Evolutionary conservation across 306 rosid genomes (phyloP).

Genomic region (Acacia acuminata): DNA sequence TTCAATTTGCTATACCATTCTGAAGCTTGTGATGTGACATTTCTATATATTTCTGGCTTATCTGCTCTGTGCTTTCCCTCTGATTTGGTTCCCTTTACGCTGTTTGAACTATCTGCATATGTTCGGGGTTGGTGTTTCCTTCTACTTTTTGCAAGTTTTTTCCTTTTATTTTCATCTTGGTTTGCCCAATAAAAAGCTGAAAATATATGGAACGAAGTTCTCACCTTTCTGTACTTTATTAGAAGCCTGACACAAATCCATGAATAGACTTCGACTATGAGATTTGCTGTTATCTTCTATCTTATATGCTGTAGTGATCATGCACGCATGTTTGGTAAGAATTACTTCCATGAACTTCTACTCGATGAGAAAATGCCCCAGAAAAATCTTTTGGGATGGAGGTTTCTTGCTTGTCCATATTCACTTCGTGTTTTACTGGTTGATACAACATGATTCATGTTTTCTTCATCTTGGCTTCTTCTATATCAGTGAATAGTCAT

Average conservation of each 20-base stretch:
- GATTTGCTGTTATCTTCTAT: not conserved
- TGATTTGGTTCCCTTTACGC: not conserved
- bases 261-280: not conserved
- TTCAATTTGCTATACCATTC: not conserved
- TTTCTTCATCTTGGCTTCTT: slow-evolving; percentile 14
- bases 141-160: not conserved
- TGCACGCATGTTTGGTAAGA: not conserved
- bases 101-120: not conserved
- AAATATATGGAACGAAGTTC: not conserved
- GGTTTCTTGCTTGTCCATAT: not conserved
- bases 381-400: not conserved
- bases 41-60: not conserved
- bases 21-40: not conserved
- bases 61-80: not conserved
- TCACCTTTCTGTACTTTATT: not conserved
- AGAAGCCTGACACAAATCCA: not conserved
- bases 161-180: not conserved
- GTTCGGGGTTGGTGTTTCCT: not conserved
- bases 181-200: not conserved
- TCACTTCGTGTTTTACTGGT: not conserved
- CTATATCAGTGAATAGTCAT: not conserved
- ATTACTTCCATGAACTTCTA: not conserved
- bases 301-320: not conserved
- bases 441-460: slow-evolving; percentile 19
- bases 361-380: not conserved